Percentiles rank a stretch among this genome's conserved stretches.
Evolutionary conservation across 805 yeast species (phyloP).

Genomic region (Komagataella mondaviorum): DNA sequence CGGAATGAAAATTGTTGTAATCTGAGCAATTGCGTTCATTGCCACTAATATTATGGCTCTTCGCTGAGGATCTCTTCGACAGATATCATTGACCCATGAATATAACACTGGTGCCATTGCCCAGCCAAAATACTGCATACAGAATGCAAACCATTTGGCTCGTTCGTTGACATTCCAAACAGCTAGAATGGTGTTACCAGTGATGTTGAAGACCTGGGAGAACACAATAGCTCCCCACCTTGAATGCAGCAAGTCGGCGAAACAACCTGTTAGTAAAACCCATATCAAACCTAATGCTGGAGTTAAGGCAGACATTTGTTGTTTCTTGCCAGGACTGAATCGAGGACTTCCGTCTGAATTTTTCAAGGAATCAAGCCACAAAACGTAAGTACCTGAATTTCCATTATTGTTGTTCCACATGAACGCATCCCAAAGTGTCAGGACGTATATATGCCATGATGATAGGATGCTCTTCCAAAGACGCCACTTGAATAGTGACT

Average conservation of each 20-base stretch:
- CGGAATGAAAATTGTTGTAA: conserved; percentile 40
- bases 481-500: conserved; percentile 22
- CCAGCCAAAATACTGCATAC: conserved; percentile 8
- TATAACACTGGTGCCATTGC: conserved; percentile 7
- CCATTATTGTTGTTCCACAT: conserved; percentile 54
- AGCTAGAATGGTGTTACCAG: conserved; percentile 13
- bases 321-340: conserved; percentile 28
- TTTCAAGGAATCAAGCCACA: conserved; percentile 46
- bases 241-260: conserved; percentile 38
- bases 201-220: conserved; percentile 19
- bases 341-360: conserved; percentile 6
- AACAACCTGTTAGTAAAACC: conserved; percentile 29
- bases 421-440: conserved; percentile 39
- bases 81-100: conserved; percentile 8
- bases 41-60: conserved; percentile 7
- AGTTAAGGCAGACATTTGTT: conserved; percentile 38
- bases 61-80: conserved; percentile 6
- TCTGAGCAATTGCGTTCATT: conserved; percentile 14
- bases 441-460: conserved; percentile 48
- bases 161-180: conserved; percentile 10
- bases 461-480: conserved; percentile 40
- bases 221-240: conserved; percentile 32
- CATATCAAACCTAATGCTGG: conserved; percentile 46
- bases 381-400: conserved; percentile 38
- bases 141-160: conserved; percentile 9